phyloP scores from a whole-genome alignment of 805 yeast genomes.

The Maudiozyma serrabonitensis region DNA sequence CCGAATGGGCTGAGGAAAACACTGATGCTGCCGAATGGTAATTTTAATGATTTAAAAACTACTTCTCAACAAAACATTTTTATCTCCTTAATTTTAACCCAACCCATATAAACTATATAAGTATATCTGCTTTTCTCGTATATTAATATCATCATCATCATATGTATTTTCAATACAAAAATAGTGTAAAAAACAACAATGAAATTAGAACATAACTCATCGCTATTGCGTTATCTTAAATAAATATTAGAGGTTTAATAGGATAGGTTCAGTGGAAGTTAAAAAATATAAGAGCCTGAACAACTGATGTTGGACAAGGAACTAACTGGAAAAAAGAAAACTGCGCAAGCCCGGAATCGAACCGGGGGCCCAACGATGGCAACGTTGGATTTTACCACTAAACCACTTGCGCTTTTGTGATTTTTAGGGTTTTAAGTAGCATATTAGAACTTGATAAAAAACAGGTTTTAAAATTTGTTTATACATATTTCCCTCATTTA shows the following conservation, averaged over 20 bases:
- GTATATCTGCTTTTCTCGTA: conserved; percentile 3
- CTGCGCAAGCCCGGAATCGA: conserved; percentile 9
- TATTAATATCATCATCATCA: conserved; percentile 6
- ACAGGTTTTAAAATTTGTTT: too few relatives aligned
- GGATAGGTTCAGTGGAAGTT: too few relatives aligned
- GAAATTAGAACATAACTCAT: background rate
- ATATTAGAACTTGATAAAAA: too few relatives aligned
- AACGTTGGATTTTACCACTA: conserved; percentile 8
- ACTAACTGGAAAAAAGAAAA: background rate
- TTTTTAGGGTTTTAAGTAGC: too few relatives aligned
- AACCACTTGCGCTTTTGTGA: conserved; percentile 5
- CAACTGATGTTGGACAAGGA: background rate
- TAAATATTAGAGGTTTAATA: too few relatives aligned
- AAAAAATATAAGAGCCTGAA: too few relatives aligned
- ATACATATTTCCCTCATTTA: too few relatives aligned
- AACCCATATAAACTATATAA: conserved; percentile 2
- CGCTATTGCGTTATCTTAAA: too few relatives aligned
- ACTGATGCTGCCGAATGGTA: conserved; percentile 29
- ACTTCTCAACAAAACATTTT: background rate
- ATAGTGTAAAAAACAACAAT: conserved; percentile 1
- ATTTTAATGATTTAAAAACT: conserved; percentile 5
- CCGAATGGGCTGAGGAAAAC: conserved; percentile 48
- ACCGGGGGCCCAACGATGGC: conserved; percentile 8
- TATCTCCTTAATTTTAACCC: conserved; percentile 2
- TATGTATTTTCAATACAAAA: conserved; percentile 4